phyloP scores from a whole-genome alignment of 1,284 basidiomycete species.

The Ceratobasidium sp. region DNA sequence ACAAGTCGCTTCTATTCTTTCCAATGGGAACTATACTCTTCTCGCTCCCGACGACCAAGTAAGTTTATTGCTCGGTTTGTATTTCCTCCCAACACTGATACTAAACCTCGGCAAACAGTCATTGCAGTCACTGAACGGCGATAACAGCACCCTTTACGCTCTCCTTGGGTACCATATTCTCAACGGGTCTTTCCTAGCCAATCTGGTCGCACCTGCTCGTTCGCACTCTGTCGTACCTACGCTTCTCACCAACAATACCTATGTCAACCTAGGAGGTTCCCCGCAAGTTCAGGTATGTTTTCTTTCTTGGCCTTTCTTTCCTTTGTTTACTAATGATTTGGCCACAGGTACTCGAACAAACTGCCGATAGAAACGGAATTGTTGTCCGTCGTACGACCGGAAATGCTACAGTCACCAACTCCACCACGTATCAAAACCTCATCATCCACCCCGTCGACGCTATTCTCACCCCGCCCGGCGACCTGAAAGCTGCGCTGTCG shows the following conservation, averaged over 20 bases:
- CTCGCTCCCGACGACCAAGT: constrained; percentile 56
- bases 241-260: constrained; percentile 44
- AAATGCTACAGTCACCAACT: constrained; percentile 48
- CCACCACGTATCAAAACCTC: constrained; percentile 51
- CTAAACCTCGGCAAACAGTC: constrained; percentile 42
- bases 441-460: constrained; percentile 52
- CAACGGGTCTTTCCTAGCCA: constrained; percentile 51
- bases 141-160: constrained; percentile 12
- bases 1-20: constrained; percentile 48
- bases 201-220: constrained; percentile 35
- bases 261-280: constrained; percentile 54
- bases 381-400: constrained; percentile 47
- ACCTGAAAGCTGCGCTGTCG: constrained; percentile 49
- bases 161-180: constrained; percentile 53
- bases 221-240: constrained; percentile 35
- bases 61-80: constrained; percentile 49
- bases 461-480: constrained; percentile 51
- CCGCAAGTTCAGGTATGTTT: constrained; percentile 47
- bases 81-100: constrained; percentile 48
- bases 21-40: constrained; percentile 53
- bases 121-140: not conserved
- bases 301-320: constrained; percentile 46
- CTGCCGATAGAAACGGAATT: constrained; percentile 18
- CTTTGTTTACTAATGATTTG: constrained; percentile 44
- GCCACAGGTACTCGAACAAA: constrained; percentile 41